Evolutionary conservation across 768 basidiomycete genomes (phyloP).

Genomic region (Suillus decipiens): DNA sequence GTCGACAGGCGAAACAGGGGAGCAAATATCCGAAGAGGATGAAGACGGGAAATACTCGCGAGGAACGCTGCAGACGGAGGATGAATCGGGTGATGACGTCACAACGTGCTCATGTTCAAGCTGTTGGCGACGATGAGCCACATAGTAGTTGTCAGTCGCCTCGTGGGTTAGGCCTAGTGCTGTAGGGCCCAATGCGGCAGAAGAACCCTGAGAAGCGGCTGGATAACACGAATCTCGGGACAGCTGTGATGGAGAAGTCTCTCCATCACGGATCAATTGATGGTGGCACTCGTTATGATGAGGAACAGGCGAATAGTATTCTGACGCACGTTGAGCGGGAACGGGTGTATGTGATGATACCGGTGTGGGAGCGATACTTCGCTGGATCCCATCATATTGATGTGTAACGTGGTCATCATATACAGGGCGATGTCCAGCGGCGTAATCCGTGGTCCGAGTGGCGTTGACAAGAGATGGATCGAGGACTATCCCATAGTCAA

Average conservation of each 20-base stretch:
- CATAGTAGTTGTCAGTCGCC: not conserved
- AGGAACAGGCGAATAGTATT: slow-evolving; percentile 35
- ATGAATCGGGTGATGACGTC: slow-evolving; percentile 31
- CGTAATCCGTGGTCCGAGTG: slow-evolving; percentile 21
- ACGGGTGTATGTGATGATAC: slow-evolving; percentile 24
- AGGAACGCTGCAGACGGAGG: slow-evolving; percentile 29
- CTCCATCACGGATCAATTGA: slow-evolving; percentile 9
- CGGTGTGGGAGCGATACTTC: slow-evolving; percentile 27
- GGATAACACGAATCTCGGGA: slow-evolving; percentile 1
- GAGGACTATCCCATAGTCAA: not conserved
- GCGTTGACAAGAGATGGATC: slow-evolving; percentile 27
- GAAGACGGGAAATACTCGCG: slow-evolving; percentile 27
- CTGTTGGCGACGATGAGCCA: slow-evolving; percentile 11
- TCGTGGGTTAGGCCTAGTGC: not conserved
- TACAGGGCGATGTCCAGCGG: slow-evolving; percentile 25
- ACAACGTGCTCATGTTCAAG: slow-evolving; percentile 32
- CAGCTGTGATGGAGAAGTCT: not conserved
- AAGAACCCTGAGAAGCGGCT: slow-evolving; percentile 4
- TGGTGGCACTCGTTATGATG: not conserved
- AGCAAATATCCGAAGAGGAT: slow-evolving; percentile 24
- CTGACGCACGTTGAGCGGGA: slow-evolving; percentile 35
- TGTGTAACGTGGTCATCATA: slow-evolving; percentile 25
- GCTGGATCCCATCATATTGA: slow-evolving; percentile 37
- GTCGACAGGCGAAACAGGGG: slow-evolving; percentile 32
- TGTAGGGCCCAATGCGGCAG: not conserved